Conservation (phyloP, 2,329 filamentous ascomycete species). For the Cercospora sp. region DNA sequence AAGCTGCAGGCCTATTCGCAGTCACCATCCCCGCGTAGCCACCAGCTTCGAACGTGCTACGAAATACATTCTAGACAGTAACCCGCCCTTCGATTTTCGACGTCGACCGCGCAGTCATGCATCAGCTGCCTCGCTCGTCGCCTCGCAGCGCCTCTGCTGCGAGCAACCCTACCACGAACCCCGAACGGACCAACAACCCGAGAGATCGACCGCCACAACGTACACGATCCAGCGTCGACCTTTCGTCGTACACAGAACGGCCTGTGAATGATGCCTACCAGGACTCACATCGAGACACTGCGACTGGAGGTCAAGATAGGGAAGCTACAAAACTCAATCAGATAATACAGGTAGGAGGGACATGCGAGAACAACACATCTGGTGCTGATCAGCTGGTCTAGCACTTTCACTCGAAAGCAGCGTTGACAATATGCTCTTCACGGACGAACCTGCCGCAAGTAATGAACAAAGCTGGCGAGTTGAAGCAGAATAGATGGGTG, state of each 20-base stretch:
- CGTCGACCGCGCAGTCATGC: slow-evolving; percentile 60
- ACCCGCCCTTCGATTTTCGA: not conserved
- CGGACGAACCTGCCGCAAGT: slow-evolving; percentile 68
- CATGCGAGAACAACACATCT: not conserved
- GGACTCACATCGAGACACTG: slow-evolving; percentile 45
- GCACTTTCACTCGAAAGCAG: slow-evolving; percentile 91
- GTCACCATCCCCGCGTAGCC: slow-evolving; percentile 24
- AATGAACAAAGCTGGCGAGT: slow-evolving; percentile 59
- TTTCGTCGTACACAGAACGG: slow-evolving; percentile 52
- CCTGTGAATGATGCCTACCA: slow-evolving; percentile 47
- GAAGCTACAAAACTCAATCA: slow-evolving; percentile 85
- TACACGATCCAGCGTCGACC: slow-evolving; percentile 56
- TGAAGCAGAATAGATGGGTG: slow-evolving; percentile 86
- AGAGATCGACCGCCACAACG: slow-evolving; percentile 61
- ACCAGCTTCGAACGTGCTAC: slow-evolving; percentile 7
- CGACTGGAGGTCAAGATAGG: slow-evolving; percentile 50
- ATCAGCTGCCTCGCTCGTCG: slow-evolving; percentile 81
- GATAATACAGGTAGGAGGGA: slow-evolving; percentile 74
- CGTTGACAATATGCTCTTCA: slow-evolving; percentile 78
- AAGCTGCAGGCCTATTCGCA: slow-evolving; percentile 18
- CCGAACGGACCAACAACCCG: slow-evolving; percentile 68
- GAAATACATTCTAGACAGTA: not conserved
- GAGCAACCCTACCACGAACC: slow-evolving; percentile 70
- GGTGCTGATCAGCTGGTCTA: slow-evolving; percentile 43
- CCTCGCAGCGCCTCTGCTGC: slow-evolving; percentile 73